Base-by-base conservation (phyloP, 768 basidiomycete genomes). In the Epithele typhae region DNA sequence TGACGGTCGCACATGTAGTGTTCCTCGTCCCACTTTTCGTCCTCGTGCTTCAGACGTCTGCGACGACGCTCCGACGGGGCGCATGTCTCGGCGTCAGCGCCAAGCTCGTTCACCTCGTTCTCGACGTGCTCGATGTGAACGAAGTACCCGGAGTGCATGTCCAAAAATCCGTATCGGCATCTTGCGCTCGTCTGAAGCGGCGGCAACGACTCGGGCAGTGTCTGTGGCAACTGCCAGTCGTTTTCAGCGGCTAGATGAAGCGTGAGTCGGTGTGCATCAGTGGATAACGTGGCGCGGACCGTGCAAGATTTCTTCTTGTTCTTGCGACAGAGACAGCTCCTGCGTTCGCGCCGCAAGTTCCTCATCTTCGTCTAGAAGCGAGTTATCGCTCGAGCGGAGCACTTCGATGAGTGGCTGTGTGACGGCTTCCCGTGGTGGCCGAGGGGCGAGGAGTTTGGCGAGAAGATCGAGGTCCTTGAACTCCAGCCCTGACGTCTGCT, bases 91-190 rank as follows among this genome's bases (percentile, higher is more conserved):
- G 75, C 82, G 50, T 82, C 75, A 15, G 68, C 41, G 4, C 87
- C 88, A 12, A 92, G 73, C 58, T 90, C 88, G 58, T 91, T 87
- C 10, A 90, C 71, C 58, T 92, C 90, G 58, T 92, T 91, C 59
- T 85, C 87, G 3, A 77, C 77, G 55, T 88, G 77, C n/a, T 68
- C 66, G 8, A 82, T 81, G 63, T 90, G 82, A 46, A 65, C 70
- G 59, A 92, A 87, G 59, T 87, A 90, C 7, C 87, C 86, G 2
- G 77, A 77, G 60, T 92, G 75, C 61, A 78, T 70, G 63, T 86
- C 72, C 52, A 92, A 64, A 64, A 93, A 92, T 4, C 90, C 91
- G 53, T 93, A 93, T 9, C 65, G 74, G 38, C 71, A 76, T 46
- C 72, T 68, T 7, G 64, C 40, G 10, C 72, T 71, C 1, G 71